These are phyloP conservation scores for Aspergillus proliferans DNA, from an alignment of 2,329 filamentous ascomycete genomes.

Conservation along the genomic window DNA sequence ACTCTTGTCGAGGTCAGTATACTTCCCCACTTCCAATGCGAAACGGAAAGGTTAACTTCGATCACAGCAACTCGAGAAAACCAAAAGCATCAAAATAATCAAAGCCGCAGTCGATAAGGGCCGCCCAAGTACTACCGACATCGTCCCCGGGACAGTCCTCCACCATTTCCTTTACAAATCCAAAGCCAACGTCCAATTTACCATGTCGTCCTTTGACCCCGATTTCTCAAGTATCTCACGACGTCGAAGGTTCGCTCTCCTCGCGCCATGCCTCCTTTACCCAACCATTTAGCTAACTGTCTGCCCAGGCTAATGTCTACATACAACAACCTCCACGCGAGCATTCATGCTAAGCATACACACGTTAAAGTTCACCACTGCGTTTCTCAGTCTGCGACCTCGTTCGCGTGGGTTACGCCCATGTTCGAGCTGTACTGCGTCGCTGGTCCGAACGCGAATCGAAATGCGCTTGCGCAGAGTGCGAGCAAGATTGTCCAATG, in stretches of 20 bases:
- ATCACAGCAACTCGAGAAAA: constrained; percentile 63
- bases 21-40: background rate
- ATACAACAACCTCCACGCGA: constrained; percentile 78
- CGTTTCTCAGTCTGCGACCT: constrained; percentile 66
- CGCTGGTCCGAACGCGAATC: constrained; percentile 63
- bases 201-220: constrained; percentile 74
- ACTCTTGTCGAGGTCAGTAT: constrained; percentile 49
- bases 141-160: constrained; percentile 72
- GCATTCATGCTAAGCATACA: constrained; percentile 76
- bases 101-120: constrained; percentile 63
- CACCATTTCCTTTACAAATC: constrained; percentile 97
- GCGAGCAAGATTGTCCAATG: constrained; percentile 88
- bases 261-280: background rate
- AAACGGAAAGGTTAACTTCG: constrained; percentile 21
- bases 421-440: constrained; percentile 93
- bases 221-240: constrained; percentile 57
- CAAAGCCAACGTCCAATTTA: constrained; percentile 88
- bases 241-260: constrained; percentile 51
- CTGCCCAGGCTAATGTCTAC: constrained; percentile 62
- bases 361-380: constrained; percentile 82
- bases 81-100: constrained; percentile 69
- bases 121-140: constrained; percentile 64
- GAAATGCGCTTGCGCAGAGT: constrained; percentile 67
- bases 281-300: background rate
- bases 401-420: constrained; percentile 85